Base-by-base conservation (phyloP, 805 yeast species). In the Yarrowia bubula region DNA sequence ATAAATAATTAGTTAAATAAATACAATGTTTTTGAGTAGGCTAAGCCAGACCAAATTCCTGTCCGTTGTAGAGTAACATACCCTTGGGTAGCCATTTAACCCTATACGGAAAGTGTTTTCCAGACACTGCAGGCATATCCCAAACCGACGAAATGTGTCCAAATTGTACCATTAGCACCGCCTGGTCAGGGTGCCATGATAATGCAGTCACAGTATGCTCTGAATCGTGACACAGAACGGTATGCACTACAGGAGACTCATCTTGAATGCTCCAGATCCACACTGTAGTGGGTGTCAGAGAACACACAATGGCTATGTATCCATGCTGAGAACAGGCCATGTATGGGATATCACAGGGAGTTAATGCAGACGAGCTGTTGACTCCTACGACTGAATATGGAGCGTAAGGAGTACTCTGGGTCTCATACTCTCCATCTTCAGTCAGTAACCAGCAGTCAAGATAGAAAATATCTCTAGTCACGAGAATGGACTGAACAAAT, bases 241-340 rank as follows among this genome's bases (percentile, higher is more conserved):
- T 43, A 13, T 58, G 51, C 4, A 58, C 51, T 6, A 44, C 64
- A 35, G 64, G 64, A 8, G 64, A 31, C 13, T 42, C 51, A 13
- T 33, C 50, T 14, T 35, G 51, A 7, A 58, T 43, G 10, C 43
- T 43, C 64, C 64, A 58, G 50, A 58, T 58, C 64, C 64, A 58
- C 33, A 58, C 64, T 0, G 64, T 58, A 7, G 51, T 58, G 6
- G 64, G 64, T 1, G 64, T 58, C 42, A 44, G 41, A 13, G 64
- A 58, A 33, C 64, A 58, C 7, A 58, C 64, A n/a, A 58, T 14
- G 28, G 64, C 64, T 39, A 55, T 55, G 31, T 55, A 55, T 14
- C 51, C 64, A 28, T 58, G 51, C 8, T 47, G 39, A 6, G 64
- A 58, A 18, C 51, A 58, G n/a, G 51, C 64, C 51, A 55, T 41